Percentiles rank a stretch among this genome's conserved stretches.
Conservation (phyloP, 345 rosid species). For the Geranium rotundifolium region DNA sequence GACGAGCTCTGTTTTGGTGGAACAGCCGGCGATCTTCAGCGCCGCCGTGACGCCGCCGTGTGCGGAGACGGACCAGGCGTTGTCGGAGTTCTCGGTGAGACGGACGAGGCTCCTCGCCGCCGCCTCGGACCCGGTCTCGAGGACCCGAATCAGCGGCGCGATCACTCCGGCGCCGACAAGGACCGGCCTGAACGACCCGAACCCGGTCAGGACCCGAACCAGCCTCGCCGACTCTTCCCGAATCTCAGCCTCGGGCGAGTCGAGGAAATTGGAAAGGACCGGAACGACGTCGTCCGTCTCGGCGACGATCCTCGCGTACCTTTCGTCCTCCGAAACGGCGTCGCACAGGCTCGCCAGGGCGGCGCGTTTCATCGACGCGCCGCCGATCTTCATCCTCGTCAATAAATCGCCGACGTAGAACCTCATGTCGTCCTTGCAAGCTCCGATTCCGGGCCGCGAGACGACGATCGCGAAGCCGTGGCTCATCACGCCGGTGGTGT, state of each 20-base stretch:
- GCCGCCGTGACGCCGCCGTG: slow-evolving; percentile 85
- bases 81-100: slow-evolving; percentile 69
- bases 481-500: slow-evolving; percentile 46
- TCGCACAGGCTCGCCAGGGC: slow-evolving; percentile 54
- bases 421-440: slow-evolving; percentile 76
- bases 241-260: slow-evolving; percentile 35
- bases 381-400: slow-evolving; percentile 91
- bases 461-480: slow-evolving; percentile 74
- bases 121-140: slow-evolving; percentile 49
- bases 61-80: slow-evolving; percentile 94
- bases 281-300: slow-evolving; percentile 46
- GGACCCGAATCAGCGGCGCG: slow-evolving; percentile 56
- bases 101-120: slow-evolving; percentile 54
- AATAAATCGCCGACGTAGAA: slow-evolving; percentile 70
- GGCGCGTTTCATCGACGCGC: slow-evolving; percentile 65
- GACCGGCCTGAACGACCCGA: slow-evolving; percentile 34
- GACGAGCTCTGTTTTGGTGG: slow-evolving; percentile 34
- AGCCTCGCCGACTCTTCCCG: slow-evolving; percentile 60
- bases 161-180: slow-evolving; percentile 61
- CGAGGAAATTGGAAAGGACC: slow-evolving; percentile 48
- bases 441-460: slow-evolving; percentile 47
- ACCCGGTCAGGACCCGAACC: slow-evolving; percentile 44
- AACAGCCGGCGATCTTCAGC: slow-evolving; percentile 41
- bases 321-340: slow-evolving; percentile 51
- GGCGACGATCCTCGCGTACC: slow-evolving; percentile 38